Conservation (phyloP, 2,329 filamentous ascomycete genomes). For the Trichoderma brevicompactum region DNA sequence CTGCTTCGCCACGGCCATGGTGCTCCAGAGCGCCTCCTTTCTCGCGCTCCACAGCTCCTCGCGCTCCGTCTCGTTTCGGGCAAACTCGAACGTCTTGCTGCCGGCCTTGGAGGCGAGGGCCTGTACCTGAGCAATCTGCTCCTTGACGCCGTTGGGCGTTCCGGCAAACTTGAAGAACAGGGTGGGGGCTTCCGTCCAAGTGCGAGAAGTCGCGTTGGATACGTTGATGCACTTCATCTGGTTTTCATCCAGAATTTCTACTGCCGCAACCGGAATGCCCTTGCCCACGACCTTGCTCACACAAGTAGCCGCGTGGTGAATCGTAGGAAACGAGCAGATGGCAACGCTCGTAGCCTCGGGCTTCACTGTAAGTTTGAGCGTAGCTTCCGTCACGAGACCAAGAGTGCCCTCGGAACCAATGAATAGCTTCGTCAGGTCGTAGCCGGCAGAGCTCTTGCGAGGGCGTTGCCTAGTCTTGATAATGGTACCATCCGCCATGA, state of each 20-base stretch:
- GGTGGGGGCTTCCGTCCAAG: slow-evolving; percentile 74
- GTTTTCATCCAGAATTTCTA: slow-evolving; percentile 89
- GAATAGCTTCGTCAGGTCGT: slow-evolving; percentile 87
- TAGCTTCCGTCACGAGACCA: slow-evolving; percentile 88
- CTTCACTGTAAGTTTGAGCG: slow-evolving; percentile 81
- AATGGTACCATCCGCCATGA: slow-evolving; percentile 86
- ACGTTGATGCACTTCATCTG: slow-evolving; percentile 77
- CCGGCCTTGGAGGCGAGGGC: slow-evolving; percentile 64
- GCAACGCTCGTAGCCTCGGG: slow-evolving; percentile 82
- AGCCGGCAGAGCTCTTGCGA: slow-evolving; percentile 87
- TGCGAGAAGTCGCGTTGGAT: slow-evolving; percentile 66
- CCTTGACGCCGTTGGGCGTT: slow-evolving; percentile 71
- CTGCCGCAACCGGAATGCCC: slow-evolving; percentile 84
- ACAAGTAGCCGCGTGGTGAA: slow-evolving; percentile 77
- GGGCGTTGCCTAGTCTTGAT: slow-evolving; percentile 89
- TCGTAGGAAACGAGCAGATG: slow-evolving; percentile 61
- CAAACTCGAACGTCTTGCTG: slow-evolving; percentile 77
- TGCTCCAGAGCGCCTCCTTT: slow-evolving; percentile 83
- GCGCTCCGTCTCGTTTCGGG: slow-evolving; percentile 69
- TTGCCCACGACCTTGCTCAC: slow-evolving; percentile 79
- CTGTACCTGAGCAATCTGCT: slow-evolving; percentile 73
- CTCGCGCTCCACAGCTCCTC: slow-evolving; percentile 80
- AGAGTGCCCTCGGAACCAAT: slow-evolving; percentile 91
- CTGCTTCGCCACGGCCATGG: slow-evolving; percentile 67
- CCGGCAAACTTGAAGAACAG: slow-evolving; percentile 86